Evolutionary conservation across 1,284 basidiomycete genomes (phyloP).

Genomic region (Heterobasidion annosum): DNA sequence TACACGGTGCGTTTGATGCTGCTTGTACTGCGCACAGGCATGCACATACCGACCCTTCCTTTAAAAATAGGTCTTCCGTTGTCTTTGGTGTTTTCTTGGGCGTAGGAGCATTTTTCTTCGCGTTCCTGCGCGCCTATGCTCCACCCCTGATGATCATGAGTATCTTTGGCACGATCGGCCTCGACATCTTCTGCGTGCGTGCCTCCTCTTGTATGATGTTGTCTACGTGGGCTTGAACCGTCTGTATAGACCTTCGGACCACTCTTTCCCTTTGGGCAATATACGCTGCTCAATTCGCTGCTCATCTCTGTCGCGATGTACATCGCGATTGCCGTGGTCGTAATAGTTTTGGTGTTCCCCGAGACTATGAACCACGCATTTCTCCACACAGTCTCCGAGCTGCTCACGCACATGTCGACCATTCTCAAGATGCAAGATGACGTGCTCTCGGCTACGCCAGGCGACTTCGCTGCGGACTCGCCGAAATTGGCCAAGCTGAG

Average conservation of each 20-base stretch:
- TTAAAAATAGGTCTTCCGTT: slow-evolving; percentile 32
- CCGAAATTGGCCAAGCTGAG: slow-evolving; percentile 21
- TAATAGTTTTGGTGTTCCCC: slow-evolving; percentile 62
- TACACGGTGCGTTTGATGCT: slow-evolving; percentile 25
- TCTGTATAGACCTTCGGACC: slow-evolving; percentile 33
- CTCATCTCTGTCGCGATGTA: slow-evolving; percentile 53
- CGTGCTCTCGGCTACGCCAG: slow-evolving; percentile 26
- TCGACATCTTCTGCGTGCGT: slow-evolving; percentile 55
- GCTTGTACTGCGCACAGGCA: slow-evolving; percentile 1
- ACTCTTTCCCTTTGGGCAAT: slow-evolving; percentile 59
- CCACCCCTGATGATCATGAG: slow-evolving; percentile 53
- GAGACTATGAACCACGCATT: slow-evolving; percentile 55
- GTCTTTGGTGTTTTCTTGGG: slow-evolving; percentile 70
- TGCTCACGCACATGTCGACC: slow-evolving; percentile 24
- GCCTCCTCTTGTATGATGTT: neutral
- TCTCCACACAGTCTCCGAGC: slow-evolving; percentile 21
- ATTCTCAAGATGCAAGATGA: slow-evolving; percentile 30
- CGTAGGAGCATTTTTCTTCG: slow-evolving; percentile 53
- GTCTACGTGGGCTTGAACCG: neutral
- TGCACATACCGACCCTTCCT: neutral
- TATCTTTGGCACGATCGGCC: slow-evolving; percentile 49
- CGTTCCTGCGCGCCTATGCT: slow-evolving; percentile 46
- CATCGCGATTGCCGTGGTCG: slow-evolving; percentile 48
- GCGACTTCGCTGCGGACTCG: slow-evolving; percentile 22
- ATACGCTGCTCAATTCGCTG: slow-evolving; percentile 50